A percentile compares a stretch with the other conserved stretches of the same genome.
Evolutionary conservation across 164 flowering plant species (phyloP).

Genomic region (Litsea cubeba): DNA sequence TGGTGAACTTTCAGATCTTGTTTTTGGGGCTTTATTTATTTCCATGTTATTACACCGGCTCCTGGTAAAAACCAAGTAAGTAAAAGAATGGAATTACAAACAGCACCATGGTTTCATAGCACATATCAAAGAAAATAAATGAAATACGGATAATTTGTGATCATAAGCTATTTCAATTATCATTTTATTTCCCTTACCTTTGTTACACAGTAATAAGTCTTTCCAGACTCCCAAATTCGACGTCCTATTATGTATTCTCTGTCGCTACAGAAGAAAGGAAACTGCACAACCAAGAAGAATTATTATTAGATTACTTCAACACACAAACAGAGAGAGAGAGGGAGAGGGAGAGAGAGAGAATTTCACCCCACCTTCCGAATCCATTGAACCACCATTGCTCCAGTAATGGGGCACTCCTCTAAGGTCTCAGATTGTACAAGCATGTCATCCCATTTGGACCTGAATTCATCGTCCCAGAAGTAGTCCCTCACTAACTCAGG

Average conservation of each 20-base stretch:
- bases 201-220: constrained; percentile 57
- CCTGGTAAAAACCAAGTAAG: no score
- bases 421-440: constrained; percentile 19
- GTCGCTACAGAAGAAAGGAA: constrained; percentile 69
- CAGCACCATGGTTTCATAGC: not conserved
- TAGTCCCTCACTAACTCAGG: constrained; percentile 70
- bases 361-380: constrained; percentile 5
- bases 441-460: constrained; percentile 73
- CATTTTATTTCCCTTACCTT: constrained; percentile 37
- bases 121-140: not conserved
- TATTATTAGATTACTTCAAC: constrained; percentile 5
- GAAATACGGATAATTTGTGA: not conserved
- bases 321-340: constrained; percentile 6
- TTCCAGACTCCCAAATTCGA: constrained; percentile 53
- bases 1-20: no score
- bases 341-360: not conserved
- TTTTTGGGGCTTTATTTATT: no score
- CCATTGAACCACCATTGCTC: constrained; percentile 11
- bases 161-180: not conserved
- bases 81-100: no score
- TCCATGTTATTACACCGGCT: no score
- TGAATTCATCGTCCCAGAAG: constrained; percentile 75
- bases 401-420: constrained; percentile 4
- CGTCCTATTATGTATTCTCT: constrained; percentile 65
- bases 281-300: constrained; percentile 24